These are phyloP conservation scores for Zostera marina DNA, from an alignment of 116 monocot genomes.

Conservation along the genomic window DNA sequence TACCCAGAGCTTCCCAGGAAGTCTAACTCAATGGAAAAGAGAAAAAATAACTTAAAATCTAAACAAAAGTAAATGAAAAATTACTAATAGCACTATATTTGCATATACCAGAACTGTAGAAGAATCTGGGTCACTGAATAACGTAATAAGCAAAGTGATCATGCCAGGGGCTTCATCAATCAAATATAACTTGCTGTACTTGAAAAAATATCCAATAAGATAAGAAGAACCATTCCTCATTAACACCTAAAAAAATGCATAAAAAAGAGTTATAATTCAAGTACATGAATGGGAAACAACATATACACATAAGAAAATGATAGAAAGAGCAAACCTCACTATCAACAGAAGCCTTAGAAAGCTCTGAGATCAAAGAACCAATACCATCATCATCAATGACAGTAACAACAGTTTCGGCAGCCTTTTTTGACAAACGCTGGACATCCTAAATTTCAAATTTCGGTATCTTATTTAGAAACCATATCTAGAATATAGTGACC, in stretches of 20 bases:
- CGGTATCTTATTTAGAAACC: background rate
- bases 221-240: constrained; percentile 77
- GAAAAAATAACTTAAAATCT: background rate
- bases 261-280: constrained; percentile 1
- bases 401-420: constrained; percentile 85
- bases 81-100: background rate
- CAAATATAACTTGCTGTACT: constrained; percentile 80
- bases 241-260: constrained; percentile 28
- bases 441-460: constrained; percentile 30
- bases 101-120: constrained; percentile 47
- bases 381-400: constrained; percentile 88
- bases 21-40: constrained; percentile 21
- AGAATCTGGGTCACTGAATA: constrained; percentile 75
- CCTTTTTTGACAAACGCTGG: constrained; percentile 59
- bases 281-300: background rate
- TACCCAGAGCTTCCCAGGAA: constrained; percentile 88
- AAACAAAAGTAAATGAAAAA: background rate
- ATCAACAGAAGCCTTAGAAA: constrained; percentile 55
- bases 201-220: constrained; percentile 84
- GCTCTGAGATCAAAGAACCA: constrained; percentile 56
- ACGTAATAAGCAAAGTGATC: constrained; percentile 59
- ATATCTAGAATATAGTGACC: no score
- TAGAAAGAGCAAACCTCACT: constrained; percentile 37
- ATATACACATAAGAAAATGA: background rate
- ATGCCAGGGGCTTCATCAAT: constrained; percentile 66